Percentiles rank a stretch among this genome's conserved stretches.
These are phyloP conservation scores for Aureobasidium subglaciale DNA, from an alignment of 2,329 filamentous ascomycete species.

Conservation along the genomic window DNA sequence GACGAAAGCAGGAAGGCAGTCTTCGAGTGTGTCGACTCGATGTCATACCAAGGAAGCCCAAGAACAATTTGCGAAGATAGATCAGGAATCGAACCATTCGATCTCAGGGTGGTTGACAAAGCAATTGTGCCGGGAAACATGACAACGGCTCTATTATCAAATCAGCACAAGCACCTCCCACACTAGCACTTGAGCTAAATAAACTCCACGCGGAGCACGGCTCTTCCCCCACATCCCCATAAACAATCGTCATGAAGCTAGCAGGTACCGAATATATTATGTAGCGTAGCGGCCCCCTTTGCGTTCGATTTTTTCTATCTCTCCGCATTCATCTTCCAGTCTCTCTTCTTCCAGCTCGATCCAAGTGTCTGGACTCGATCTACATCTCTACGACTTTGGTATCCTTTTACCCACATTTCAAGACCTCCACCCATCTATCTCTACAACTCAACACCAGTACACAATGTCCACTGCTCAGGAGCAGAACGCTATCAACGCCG, in stretches of 20 bases:
- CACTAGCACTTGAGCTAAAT: not conserved
- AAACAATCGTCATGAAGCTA: constrained; percentile 4
- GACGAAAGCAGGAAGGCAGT: not conserved
- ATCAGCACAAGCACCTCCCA: not conserved
- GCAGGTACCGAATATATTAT: constrained; percentile 8
- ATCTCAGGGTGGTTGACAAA: not conserved
- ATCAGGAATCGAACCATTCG: not conserved
- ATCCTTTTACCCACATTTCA: no score
- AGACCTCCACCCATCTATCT: no score
- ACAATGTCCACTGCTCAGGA: constrained; percentile 37
- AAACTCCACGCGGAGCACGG: constrained; percentile 5
- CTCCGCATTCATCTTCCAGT: not conserved
- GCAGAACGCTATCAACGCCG: constrained; percentile 27
- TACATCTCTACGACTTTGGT: not conserved
- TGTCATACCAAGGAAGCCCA: not conserved
- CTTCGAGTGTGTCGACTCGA: not conserved
- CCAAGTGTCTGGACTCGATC: not conserved
- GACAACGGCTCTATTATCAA: constrained; percentile 4
- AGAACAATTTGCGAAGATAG: not conserved
- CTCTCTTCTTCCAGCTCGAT: not conserved
- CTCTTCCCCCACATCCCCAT: not conserved
- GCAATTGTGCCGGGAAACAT: constrained; percentile 10
- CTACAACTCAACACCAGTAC: not conserved
- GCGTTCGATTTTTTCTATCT: constrained; percentile 4
- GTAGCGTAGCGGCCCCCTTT: not conserved